These are phyloP conservation scores for Pinus albicaulis DNA, from an alignment of 75 land plant species.

Conservation along the genomic window DNA sequence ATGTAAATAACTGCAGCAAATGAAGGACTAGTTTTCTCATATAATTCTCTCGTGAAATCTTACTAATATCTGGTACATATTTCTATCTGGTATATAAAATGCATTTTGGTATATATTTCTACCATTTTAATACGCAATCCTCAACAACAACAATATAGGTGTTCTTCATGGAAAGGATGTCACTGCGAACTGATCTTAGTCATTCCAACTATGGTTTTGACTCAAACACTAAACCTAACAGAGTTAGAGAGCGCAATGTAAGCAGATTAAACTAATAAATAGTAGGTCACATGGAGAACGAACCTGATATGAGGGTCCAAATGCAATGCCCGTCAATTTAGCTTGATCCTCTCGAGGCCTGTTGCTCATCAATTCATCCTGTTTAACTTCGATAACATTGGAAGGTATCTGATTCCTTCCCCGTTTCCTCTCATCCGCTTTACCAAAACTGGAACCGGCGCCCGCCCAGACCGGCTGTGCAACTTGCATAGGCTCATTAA, in stretches of 20 bases:
- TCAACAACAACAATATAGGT: too few species aligned
- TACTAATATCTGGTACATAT: too few species aligned
- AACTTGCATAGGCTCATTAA: neutral
- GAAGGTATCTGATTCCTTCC: conserved; percentile 53
- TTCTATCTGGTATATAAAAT: too few species aligned
- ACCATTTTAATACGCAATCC: too few species aligned
- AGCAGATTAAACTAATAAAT: neutral
- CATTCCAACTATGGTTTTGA: too few species aligned
- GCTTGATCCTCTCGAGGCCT: conserved; percentile 79
- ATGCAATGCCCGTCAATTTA: conserved; percentile 90
- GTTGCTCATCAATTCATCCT: conserved; percentile 81
- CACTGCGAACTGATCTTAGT: too few species aligned
- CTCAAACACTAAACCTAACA: too few species aligned
- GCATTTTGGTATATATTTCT: too few species aligned
- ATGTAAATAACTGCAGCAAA: too few species aligned
- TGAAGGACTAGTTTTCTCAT: too few species aligned
- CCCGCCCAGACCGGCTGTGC: neutral
- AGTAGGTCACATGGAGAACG: neutral
- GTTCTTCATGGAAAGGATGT: too few species aligned
- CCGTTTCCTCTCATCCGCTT: conserved; percentile 49
- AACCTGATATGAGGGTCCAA: conserved; percentile 94
- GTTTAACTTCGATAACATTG: conserved; percentile 84
- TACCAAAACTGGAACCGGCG: conserved; percentile 12
- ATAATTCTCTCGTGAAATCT: too few species aligned
- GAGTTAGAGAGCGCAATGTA: neutral